phyloP scores from a whole-genome alignment of 73 alveolate genomes.

The Paramecium octaurelia region DNA sequence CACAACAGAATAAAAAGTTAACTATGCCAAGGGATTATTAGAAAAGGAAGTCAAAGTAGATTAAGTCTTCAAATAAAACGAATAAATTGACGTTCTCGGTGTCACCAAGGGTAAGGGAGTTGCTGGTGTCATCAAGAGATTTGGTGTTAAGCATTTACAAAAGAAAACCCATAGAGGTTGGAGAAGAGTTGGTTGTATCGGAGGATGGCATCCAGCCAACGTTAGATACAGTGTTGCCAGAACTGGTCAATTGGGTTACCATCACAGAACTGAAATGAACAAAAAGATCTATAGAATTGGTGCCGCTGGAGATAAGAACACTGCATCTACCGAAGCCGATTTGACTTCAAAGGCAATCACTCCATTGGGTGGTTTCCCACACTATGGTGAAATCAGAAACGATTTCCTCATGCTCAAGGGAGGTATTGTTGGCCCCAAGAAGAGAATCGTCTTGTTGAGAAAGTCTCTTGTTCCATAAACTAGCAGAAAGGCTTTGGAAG shows the following conservation, averaged over 20 bases:
- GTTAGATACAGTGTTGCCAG: conserved; percentile 99
- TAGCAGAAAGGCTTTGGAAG: conserved; percentile 86
- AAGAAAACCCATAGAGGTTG: conserved; percentile 99
- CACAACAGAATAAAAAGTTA: conserved; percentile 86
- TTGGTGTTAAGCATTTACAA: conserved; percentile 98
- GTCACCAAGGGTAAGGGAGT: conserved; percentile 99
- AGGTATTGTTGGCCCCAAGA: conserved; percentile 97
- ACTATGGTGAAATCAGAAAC: conserved; percentile 98
- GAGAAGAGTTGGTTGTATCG: conserved; percentile 99
- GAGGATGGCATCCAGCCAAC: conserved; percentile 99
- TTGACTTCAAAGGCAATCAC: conserved; percentile 97
- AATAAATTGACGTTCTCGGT: conserved; percentile 97
- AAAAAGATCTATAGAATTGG: conserved; percentile 99
- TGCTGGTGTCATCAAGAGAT: conserved; percentile 99
- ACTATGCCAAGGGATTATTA: conserved; percentile 91
- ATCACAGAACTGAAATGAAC: conserved; percentile 99
- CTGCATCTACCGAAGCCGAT: conserved; percentile 99
- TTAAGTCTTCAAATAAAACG: conserved; percentile 95
- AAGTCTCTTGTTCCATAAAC: conserved; percentile 94
- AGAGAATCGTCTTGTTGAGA: conserved; percentile 98
- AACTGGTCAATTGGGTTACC: conserved; percentile 99
- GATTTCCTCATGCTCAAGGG: conserved; percentile 99
- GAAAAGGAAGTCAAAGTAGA: conserved; percentile 97
- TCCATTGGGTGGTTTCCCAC: conserved; percentile 99
- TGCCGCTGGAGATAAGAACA: conserved; percentile 83